phyloP scores from a whole-genome alignment of 2,329 filamentous ascomycete genomes.

The Hypoxylon sp. region DNA sequence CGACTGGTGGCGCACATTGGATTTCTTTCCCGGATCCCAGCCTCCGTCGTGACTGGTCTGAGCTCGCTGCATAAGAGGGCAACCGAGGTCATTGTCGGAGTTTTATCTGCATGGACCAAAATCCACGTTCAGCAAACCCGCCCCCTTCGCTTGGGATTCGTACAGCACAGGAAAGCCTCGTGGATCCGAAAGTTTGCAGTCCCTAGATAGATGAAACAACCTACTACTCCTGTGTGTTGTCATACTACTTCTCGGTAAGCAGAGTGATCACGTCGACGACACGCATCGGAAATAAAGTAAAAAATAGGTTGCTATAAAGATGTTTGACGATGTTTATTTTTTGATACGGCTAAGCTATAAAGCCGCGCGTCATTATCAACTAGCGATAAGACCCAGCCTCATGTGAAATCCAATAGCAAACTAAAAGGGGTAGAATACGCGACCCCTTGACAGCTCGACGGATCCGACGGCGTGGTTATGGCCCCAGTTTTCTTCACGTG shows the following conservation, averaged over 20 bases:
- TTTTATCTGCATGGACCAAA: conserved; percentile 5
- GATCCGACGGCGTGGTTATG: conserved; percentile 43
- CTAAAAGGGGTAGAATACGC: conserved; percentile 27
- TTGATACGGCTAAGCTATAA: conserved; percentile 11
- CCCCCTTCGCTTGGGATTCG: too few relatives aligned
- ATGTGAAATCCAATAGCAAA: conserved; percentile 1
- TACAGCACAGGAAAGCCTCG: too few relatives aligned
- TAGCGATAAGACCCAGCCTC: conserved; percentile 26
- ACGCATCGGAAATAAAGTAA: too few relatives aligned
- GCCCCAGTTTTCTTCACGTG: conserved; percentile 42
- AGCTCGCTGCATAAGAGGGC: conserved; percentile 8
- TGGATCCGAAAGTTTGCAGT: too few relatives aligned
- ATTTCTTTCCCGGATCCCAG: conserved; percentile 17
- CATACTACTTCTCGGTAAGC: too few relatives aligned
- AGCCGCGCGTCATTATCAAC: conserved; percentile 26
- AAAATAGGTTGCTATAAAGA: conserved; percentile 5
- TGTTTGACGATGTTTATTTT: conserved; percentile 9
- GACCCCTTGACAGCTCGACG: conserved; percentile 41
- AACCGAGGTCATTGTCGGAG: conserved; percentile 10
- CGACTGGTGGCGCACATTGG: conserved; percentile 22
- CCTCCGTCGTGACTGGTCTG: conserved; percentile 11
- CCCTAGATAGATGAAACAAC: too few relatives aligned
- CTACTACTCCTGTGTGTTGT: too few relatives aligned
- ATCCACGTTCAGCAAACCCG: too few relatives aligned
- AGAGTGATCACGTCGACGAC: conserved; percentile 10